These are phyloP conservation scores for Kwoniella newhampshirensis DNA, from an alignment of 768 basidiomycete genomes.

Conservation along the genomic window DNA sequence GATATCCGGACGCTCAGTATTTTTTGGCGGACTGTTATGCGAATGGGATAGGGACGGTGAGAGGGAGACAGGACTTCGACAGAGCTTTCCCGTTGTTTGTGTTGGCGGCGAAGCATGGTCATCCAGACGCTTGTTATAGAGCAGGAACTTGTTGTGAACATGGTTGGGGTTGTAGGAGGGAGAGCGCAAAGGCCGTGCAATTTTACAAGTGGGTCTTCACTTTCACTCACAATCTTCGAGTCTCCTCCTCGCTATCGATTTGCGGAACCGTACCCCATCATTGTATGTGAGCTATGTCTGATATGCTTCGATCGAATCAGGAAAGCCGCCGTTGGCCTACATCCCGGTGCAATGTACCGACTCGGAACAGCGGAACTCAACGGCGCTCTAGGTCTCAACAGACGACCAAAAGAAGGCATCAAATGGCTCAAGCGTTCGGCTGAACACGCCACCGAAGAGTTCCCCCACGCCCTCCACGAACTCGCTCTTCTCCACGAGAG, in stretches of 20 bases:
- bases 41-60: slow-evolving; percentile 92
- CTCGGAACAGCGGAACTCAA: slow-evolving; percentile 95
- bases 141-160: slow-evolving; percentile 98
- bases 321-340: slow-evolving; percentile 85
- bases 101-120: slow-evolving; percentile 93
- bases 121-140: slow-evolving; percentile 91
- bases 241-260: no score
- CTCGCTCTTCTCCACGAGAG: slow-evolving; percentile 88
- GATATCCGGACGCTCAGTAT: slow-evolving; percentile 92
- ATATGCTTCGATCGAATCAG: slow-evolving; percentile 47
- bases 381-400: slow-evolving; percentile 82
- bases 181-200: slow-evolving; percentile 83
- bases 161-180: slow-evolving; percentile 94
- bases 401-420: slow-evolving; percentile 90
- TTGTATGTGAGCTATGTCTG: no score
- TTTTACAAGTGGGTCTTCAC: slow-evolving; percentile 65
- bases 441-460: slow-evolving; percentile 81
- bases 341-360: slow-evolving; percentile 94
- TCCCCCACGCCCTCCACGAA: slow-evolving; percentile 94
- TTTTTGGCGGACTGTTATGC: slow-evolving; percentile 98
- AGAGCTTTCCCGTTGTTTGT: slow-evolving; percentile 94
- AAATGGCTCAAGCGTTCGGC: slow-evolving; percentile 98
- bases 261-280: no score
- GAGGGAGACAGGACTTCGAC: slow-evolving; percentile 92
- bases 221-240: no score